Base-by-base conservation (phyloP, 345 rosid genomes). In the Hevea brasiliensis region DNA sequence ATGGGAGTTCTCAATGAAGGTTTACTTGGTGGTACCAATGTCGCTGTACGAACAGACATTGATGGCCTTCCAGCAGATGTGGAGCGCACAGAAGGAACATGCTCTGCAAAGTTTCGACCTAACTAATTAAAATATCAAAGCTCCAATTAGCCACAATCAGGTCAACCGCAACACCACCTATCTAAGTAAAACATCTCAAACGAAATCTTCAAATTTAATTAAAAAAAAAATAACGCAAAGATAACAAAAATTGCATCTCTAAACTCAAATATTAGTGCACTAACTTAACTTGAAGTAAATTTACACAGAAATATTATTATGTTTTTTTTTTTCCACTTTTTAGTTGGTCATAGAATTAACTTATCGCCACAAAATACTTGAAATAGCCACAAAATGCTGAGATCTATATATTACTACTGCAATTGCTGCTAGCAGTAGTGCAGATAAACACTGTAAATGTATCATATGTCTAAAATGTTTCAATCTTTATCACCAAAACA, bases 21-120 rank as follows among this genome's bases (percentile, higher is more conserved):
- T 82, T 81, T 87, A 78, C 87, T 86, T 0, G 95, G 88, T n/a
- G 79, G 70, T 67, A 74, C 74, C 42, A 67, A 18, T 60, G 79
- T 3, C 15, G 32, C 72, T n/a, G 77, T 21, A 42, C 79, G 79
- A 42, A 66, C 79, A 60, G 82, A 79, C 60, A 71, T 24, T 7
- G 74, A 51, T 24, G 70, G 44, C 77, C 98, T 89, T 70, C 98
- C 99, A 45, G 94, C 78, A 23, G 98, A 92, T 9, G 94, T 80
- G 24, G 99, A 92, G 63, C 99, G 87, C 73, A 81, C 87, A 4
- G 92, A 82, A 41, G 83, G 69, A 54, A 76, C 75, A 58, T 88
- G 88, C 82, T 89, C 98, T 32, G 74, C 82, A 48, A 76, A 68
- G 84, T 88, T 89, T 83, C 98, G 89, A 76, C 90, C 96, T 89